These are phyloP conservation scores for Lactifluus echinatus DNA, from an alignment of 768 basidiomycete species.

Conservation along the genomic window DNA sequence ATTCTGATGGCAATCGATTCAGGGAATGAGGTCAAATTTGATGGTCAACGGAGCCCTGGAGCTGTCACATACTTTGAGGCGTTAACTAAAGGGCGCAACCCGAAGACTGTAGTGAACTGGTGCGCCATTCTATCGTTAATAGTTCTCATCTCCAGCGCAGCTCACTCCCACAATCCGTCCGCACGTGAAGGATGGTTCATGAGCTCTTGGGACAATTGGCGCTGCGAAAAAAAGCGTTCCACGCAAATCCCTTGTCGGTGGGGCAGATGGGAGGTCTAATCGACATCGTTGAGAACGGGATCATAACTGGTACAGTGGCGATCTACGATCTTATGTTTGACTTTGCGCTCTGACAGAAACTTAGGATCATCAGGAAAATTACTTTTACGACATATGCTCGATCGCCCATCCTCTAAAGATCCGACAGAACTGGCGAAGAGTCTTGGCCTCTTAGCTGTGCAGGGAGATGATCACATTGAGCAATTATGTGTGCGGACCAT, in stretches of 20 bases:
- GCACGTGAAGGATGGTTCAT: slow-evolving; percentile 65
- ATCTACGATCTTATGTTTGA: background rate
- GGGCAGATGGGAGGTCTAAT: slow-evolving; percentile 69
- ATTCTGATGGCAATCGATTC: slow-evolving; percentile 69
- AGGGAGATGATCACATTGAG: slow-evolving; percentile 34
- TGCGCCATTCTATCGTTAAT: slow-evolving; percentile 28
- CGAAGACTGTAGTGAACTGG: slow-evolving; percentile 81
- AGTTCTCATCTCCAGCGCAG: background rate
- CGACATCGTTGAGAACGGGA: slow-evolving; percentile 56
- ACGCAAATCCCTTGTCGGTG: slow-evolving; percentile 49
- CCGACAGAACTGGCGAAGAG: slow-evolving; percentile 40
- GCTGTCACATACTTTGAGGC: slow-evolving; percentile 79
- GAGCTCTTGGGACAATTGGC: slow-evolving; percentile 77
- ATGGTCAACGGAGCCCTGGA: slow-evolving; percentile 43
- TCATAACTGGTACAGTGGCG: slow-evolving; percentile 53
- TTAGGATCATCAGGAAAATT: slow-evolving; percentile 72
- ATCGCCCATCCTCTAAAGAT: slow-evolving; percentile 31
- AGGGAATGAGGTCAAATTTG: slow-evolving; percentile 51
- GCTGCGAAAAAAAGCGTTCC: slow-evolving; percentile 45
- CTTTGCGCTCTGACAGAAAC: slow-evolving; percentile 1
- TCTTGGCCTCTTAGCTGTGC: slow-evolving; percentile 39
- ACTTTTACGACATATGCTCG: slow-evolving; percentile 65
- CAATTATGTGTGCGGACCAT: slow-evolving; percentile 59
- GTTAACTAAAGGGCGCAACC: slow-evolving; percentile 47
- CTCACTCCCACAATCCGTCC: background rate